Conservation (phyloP, 1,284 basidiomycete genomes). For the Ceratobasidium sp. region DNA sequence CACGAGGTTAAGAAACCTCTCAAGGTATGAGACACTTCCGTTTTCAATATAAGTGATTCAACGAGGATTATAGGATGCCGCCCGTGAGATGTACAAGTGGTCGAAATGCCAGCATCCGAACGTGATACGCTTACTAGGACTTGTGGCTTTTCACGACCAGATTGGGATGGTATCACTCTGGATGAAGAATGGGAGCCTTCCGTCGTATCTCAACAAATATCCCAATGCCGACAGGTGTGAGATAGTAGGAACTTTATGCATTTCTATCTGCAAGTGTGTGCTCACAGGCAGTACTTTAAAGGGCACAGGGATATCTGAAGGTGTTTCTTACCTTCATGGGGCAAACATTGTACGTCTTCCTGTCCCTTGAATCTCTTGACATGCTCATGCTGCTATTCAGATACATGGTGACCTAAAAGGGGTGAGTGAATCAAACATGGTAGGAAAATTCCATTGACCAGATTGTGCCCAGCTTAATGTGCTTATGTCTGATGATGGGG, state of each 20-base stretch:
- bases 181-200: conserved; percentile 6
- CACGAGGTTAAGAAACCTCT: not conserved
- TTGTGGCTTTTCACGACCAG: not conserved
- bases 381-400: not conserved
- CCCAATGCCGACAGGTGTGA: not conserved
- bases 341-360: not conserved
- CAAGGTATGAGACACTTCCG: not conserved
- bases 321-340: not conserved
- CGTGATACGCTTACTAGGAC: not conserved
- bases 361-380: not conserved
- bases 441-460: not conserved
- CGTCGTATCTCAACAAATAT: not conserved
- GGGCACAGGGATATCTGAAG: not conserved
- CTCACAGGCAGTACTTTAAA: not conserved
- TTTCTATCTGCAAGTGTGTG: too few relatives aligned
- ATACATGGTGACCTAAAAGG: conserved; percentile 14
- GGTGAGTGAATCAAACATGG: not conserved
- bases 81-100: conserved; percentile 7
- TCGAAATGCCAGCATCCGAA: conserved; percentile 11
- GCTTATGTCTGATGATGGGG: not conserved
- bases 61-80: not conserved
- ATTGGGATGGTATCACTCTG: conserved; percentile 21
- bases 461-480: not conserved
- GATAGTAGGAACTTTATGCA: not conserved
- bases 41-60: not conserved